Conservation (phyloP, 2,329 filamentous ascomycete species). For the Blastomyces percursus region DNA sequence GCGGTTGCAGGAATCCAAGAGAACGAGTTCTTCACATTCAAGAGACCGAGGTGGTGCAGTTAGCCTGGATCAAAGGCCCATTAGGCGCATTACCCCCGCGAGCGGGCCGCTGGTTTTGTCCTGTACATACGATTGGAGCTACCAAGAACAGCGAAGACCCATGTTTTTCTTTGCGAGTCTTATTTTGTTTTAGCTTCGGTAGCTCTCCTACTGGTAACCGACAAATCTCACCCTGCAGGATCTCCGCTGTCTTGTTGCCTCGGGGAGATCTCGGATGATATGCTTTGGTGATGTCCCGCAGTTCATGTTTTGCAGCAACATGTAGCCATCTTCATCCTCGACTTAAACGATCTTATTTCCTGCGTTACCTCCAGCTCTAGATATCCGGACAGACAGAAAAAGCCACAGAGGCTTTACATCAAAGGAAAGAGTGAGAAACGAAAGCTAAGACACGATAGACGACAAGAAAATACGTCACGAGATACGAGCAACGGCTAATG, state of each 20-base stretch:
- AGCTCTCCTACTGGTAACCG: constrained; percentile 5
- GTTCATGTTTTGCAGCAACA: neutral
- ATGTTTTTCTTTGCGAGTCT: neutral
- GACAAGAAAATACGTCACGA: neutral
- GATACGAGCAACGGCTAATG: constrained; percentile 1
- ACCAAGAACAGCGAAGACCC: neutral
- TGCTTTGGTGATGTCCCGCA: neutral
- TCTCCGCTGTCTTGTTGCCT: neutral
- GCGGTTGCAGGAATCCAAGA: neutral
- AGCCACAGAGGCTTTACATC: neutral
- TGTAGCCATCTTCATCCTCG: neutral
- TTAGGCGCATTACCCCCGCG: neutral
- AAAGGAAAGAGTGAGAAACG: neutral
- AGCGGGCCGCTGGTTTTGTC: neutral
- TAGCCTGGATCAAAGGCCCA: neutral
- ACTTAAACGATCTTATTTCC: neutral
- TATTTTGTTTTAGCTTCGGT: constrained; percentile 1
- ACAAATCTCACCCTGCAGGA: constrained; percentile 1
- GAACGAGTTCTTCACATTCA: neutral
- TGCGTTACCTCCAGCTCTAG: neutral
- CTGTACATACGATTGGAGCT: neutral
- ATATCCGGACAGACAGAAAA: neutral
- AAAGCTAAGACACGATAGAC: neutral
- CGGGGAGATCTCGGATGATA: neutral
- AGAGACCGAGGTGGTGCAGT: neutral